Evolutionary conservation across 257 asterid species (phyloP), one percentile per base, ranked within the genome.

Genomic region (Datura wrightii): DNA sequence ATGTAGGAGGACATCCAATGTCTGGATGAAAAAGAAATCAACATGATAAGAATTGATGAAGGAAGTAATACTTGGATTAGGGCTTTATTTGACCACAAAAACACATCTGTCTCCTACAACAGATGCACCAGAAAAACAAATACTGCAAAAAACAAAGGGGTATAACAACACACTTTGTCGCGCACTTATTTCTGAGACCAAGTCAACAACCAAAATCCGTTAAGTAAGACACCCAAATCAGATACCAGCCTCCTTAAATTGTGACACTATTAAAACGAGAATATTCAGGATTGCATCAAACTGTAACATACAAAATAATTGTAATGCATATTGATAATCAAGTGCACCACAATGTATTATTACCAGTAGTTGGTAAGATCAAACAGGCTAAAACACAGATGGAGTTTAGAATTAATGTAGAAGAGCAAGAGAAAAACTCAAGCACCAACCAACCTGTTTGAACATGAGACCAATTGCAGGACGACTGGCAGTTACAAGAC

Each of bases 381-480:
- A 31, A 7, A 76, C 11, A 24, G 46, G 31, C 39, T 13, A 76
- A 76, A 76, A 24, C 31, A 50, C 6, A 11, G 39, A 55, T 76
- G 44, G 62, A 76, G 82, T 50, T 50, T 2, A 53, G 82, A 78
- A 78, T 37, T 53, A 52, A 78, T 78, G 63, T 31, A 52, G 15
- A 78, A 34, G 82, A 76, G 62, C 39, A 76, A 50, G 82, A 52
- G 8, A 14, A 52, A 65, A 78, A 78, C 82, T 52, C 19, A 19
- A 83, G 86, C 81, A 79, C 50, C 63, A 80, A 87, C 86, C 83
- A 69, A 97, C 99, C 99, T 94, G 96, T 88, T 94, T 97, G 89
- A 97, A 97, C 97, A 97, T 93, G 53, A 89, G 91, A 79, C 98
- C 99, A 44, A 97, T 92, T 87, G 91, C 96, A 76, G 98, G 99